Percentiles rank a stretch among this genome's conserved stretches.
phyloP scores from a whole-genome alignment of 768 basidiomycete species.

The Suillus decipiens region DNA sequence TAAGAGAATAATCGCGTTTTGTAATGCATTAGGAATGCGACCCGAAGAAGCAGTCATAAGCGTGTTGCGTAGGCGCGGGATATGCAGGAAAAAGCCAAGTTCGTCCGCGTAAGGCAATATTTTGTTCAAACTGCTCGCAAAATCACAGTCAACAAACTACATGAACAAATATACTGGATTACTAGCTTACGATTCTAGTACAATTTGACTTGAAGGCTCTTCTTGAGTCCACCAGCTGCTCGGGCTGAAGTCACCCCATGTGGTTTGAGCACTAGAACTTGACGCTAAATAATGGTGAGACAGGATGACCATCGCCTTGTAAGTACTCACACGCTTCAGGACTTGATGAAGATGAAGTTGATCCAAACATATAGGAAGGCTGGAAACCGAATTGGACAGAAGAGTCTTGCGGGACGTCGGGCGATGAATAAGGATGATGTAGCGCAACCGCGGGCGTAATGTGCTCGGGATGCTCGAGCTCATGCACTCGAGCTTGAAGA shows the following conservation, averaged over 20 bases:
- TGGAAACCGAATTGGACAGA: neutral
- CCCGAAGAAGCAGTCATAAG: constrained; percentile 32
- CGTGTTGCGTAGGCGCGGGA: constrained; percentile 44
- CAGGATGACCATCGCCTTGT: neutral
- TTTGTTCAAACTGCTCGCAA: constrained; percentile 20
- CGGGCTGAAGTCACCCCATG: neutral
- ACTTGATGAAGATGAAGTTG: constrained; percentile 13
- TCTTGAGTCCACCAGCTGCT: constrained; percentile 9
- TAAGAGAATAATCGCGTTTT: constrained; percentile 53
- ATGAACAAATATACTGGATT: neutral
- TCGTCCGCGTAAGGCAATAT: constrained; percentile 59
- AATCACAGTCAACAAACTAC: neutral
- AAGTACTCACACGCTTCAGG: constrained; percentile 8
- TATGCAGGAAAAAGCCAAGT: constrained; percentile 68
- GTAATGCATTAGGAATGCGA: constrained; percentile 49
- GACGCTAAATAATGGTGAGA: constrained; percentile 10
- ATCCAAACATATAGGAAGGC: neutral
- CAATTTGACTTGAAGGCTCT: constrained; percentile 36
- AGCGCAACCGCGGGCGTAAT: constrained; percentile 49
- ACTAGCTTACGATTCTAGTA: constrained; percentile 34
- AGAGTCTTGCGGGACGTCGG: neutral
- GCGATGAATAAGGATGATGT: constrained; percentile 47
- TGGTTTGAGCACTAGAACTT: neutral
- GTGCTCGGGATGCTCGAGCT: constrained; percentile 55
- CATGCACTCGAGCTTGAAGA: constrained; percentile 56